phyloP scores from a whole-genome alignment of 225 moss, liverwort and hornwort genomes.

The Marchantia paleacea region DNA sequence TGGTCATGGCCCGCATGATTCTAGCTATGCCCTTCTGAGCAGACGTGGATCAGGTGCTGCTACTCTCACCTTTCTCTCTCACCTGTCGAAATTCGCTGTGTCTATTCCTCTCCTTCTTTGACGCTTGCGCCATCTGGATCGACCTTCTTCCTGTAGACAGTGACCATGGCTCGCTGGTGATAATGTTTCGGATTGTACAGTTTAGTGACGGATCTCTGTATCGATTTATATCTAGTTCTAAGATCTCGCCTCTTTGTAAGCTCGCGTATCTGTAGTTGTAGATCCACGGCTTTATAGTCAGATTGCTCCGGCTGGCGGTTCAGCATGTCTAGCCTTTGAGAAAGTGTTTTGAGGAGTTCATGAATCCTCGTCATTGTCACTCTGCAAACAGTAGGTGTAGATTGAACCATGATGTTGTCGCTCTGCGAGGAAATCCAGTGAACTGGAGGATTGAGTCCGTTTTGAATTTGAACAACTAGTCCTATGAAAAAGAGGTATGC shows the following conservation, averaged over 20 bases:
- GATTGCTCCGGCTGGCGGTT: background rate
- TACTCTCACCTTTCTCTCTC: background rate
- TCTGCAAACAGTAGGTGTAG: background rate
- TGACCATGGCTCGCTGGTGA: background rate
- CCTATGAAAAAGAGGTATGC: background rate
- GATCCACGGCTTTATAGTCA: background rate
- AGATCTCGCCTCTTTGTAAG: background rate
- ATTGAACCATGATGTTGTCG: background rate
- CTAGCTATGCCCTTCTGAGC: slow-evolving; percentile 33
- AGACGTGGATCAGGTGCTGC: slow-evolving; percentile 46
- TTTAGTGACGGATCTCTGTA: background rate
- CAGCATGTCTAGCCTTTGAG: background rate
- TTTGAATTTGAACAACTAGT: background rate
- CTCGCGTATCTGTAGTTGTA: background rate
- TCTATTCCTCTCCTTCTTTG: background rate
- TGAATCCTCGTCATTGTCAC: background rate
- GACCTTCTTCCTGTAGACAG: background rate
- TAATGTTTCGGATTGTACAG: background rate
- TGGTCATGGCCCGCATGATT: slow-evolving; percentile 34
- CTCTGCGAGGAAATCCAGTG: background rate
- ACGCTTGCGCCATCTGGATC: background rate
- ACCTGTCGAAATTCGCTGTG: background rate
- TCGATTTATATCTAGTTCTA: background rate
- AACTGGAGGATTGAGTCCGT: background rate
- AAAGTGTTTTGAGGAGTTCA: background rate